Conservation (phyloP, 2,329 filamentous ascomycete genomes). For the Plenodomus lindquistii region DNA sequence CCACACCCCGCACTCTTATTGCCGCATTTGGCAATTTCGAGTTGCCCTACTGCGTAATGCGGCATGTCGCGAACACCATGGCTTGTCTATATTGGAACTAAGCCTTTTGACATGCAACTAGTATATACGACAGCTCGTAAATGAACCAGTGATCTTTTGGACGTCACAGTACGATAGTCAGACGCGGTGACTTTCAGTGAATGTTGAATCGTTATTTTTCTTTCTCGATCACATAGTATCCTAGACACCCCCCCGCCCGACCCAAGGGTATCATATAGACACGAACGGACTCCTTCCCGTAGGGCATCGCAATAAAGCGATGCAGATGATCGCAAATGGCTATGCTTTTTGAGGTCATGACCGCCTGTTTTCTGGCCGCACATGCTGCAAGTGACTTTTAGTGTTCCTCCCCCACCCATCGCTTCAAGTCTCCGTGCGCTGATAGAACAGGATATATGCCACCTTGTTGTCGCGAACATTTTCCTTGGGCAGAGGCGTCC, state of each 20-base stretch:
- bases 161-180: no score
- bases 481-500: slow-evolving; percentile 56
- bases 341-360: slow-evolving; percentile 3
- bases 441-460: slow-evolving; percentile 94
- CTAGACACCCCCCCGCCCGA: slow-evolving; percentile 10
- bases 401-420: slow-evolving; percentile 2
- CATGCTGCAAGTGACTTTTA: slow-evolving; percentile 15
- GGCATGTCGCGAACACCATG: background rate
- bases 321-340: slow-evolving; percentile 1
- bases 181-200: no score
- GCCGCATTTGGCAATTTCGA: background rate
- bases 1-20: background rate
- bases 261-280: slow-evolving; percentile 16
- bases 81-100: background rate
- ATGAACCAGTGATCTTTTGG: no score
- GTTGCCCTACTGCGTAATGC: background rate
- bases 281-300: slow-evolving; percentile 6
- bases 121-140: no score
- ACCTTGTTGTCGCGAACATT: slow-evolving; percentile 90
- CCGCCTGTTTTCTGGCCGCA: slow-evolving; percentile 8
- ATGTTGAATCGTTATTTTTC: slow-evolving; percentile 1
- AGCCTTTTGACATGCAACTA: background rate
- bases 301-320: slow-evolving; percentile 3
- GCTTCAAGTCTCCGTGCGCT: slow-evolving; percentile 61
- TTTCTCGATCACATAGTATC: slow-evolving; percentile 3